A percentile compares a stretch with the other conserved stretches of the same genome.
phyloP scores from a whole-genome alignment of 495 filamentous ascomycete genomes.

The Hypoxylon intermedium region DNA sequence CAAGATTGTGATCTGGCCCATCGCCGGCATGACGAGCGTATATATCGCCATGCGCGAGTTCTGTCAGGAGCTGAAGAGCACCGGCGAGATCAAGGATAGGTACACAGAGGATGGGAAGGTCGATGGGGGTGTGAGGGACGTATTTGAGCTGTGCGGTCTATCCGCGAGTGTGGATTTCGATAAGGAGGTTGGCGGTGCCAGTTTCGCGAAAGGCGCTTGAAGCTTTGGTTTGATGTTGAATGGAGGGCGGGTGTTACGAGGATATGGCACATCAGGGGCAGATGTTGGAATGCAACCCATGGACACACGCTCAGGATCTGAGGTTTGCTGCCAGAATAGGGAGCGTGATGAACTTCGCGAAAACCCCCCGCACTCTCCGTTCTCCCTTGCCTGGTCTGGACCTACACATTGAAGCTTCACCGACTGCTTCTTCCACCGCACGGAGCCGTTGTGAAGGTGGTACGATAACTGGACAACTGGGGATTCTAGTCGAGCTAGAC shows the following conservation, averaged over 20 bases:
- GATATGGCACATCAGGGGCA: background rate
- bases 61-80: constrained; percentile 54
- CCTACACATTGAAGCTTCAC: too few relatives aligned
- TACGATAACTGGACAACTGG: too few relatives aligned
- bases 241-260: background rate
- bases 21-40: constrained; percentile 59
- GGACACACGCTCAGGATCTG: too few relatives aligned
- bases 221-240: background rate
- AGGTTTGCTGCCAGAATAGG: too few relatives aligned
- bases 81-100: constrained; percentile 49
- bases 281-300: too few relatives aligned
- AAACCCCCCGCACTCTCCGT: too few relatives aligned
- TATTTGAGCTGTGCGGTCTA: constrained; percentile 63
- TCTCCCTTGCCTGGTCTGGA: too few relatives aligned
- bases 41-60: constrained; percentile 59
- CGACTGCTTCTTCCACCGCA: too few relatives aligned
- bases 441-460: too few relatives aligned
- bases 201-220: constrained; percentile 38
- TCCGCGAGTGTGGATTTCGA: constrained; percentile 51
- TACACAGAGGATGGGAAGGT: constrained; percentile 41
- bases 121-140: constrained; percentile 68
- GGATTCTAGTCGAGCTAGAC: too few relatives aligned
- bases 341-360: too few relatives aligned
- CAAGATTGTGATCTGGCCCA: constrained; percentile 67
- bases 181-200: constrained; percentile 39